Base-by-base conservation (phyloP, 495 filamentous ascomycete species). In the Podospora bellae-mahoneyi region DNA sequence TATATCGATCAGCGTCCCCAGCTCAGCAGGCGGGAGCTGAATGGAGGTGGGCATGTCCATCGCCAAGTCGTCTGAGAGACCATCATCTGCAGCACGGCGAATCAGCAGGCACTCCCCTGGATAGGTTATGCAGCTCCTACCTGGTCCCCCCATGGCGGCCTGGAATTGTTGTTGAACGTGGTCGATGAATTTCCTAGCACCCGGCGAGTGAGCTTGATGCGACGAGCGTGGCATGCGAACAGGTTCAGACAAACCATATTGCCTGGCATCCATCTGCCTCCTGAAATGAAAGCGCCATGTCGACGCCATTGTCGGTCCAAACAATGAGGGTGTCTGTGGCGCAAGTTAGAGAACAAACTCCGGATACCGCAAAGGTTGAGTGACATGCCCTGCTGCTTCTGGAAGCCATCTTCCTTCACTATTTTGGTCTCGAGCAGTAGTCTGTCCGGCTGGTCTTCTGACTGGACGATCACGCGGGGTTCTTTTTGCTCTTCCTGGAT, bases 201-300 rank as follows among this genome's bases (percentile, higher is more conserved):
- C 30, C 15, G 54, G 23, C 55, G 9, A n/a, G 69, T 76, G 64
- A 78, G 73, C 30, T 56, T 3, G 20, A 5, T 27, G 54, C 59
- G 19, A 34, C 27, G 5, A 23, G 39, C 23, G 3, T 28, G 59
- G 16, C 6, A 10, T n/a, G 54, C 59, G 19, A 19, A n/a, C 5
- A 23, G 55, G 10, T 9, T 28, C 48, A 23, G 7, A 77, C 76
- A 55, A 69, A 96, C 95, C 95, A 99, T 78, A 98, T 97, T 26
- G 89, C 83, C 13, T 89, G 88, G 78, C 95, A 99, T 18, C 96
- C 95, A 67, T 98, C 95, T 3, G 95, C 90, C 78, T 98, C 96
- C 79, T 99, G 95, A 78, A 99, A 99, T 78, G 94, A 97, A 65
- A 99, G 85, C 39, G 95, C 95, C 95, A 99, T 98, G 76, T 99